Conservation (phyloP, 305 asterid genomes). For the Rubia balearica region DNA sequence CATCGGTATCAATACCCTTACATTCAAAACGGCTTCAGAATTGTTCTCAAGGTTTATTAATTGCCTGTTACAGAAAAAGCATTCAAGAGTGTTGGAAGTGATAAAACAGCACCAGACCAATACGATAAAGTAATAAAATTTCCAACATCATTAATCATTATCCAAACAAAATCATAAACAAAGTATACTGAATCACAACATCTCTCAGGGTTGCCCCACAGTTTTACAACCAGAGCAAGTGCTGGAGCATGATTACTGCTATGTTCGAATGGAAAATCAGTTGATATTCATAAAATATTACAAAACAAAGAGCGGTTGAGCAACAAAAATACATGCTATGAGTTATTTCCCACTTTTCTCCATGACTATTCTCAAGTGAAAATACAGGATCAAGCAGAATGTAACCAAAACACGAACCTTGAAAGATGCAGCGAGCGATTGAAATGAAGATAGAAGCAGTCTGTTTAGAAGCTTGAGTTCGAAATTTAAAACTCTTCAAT, state of each 20-base stretch:
- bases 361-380: constrained; percentile 74
- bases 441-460: no score
- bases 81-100: not conserved
- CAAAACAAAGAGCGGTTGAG: constrained; percentile 5
- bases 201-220: constrained; percentile 62
- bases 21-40: not conserved
- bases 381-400: constrained; percentile 30
- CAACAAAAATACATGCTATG: constrained; percentile 68
- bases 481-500: not conserved
- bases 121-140: not conserved
- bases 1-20: not conserved
- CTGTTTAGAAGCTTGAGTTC: not conserved
- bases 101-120: not conserved
- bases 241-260: constrained; percentile 99
- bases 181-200: not conserved
- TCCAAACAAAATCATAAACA: not conserved
- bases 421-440: no score
- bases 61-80: not conserved
- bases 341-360: constrained; percentile 77
- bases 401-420: no score
- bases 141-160: not conserved
- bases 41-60: not conserved
- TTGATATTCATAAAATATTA: constrained; percentile 12
- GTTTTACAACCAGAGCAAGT: constrained; percentile 83
- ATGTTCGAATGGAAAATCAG: constrained; percentile 24